Evolutionary conservation across 2,329 filamentous ascomycete species (phyloP).

Genomic region (Teratosphaeria pseudoeucalypti): DNA sequence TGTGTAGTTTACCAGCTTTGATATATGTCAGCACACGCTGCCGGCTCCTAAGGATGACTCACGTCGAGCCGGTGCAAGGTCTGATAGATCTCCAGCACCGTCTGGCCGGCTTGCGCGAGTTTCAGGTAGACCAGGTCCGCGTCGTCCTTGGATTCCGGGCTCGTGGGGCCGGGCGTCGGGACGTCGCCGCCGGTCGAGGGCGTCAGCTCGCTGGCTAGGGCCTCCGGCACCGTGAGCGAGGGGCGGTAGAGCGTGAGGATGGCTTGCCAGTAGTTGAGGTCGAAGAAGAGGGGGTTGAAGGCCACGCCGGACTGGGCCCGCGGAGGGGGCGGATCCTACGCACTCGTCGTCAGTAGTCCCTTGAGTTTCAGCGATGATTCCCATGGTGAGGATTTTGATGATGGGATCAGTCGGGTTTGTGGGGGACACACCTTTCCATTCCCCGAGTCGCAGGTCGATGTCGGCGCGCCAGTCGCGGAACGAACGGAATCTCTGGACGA

Average conservation of each 20-base stretch:
- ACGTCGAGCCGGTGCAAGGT: slow-evolving; percentile 71
- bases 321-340: slow-evolving; percentile 58
- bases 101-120: slow-evolving; percentile 88
- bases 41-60: neutral
- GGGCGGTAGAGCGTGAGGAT: slow-evolving; percentile 93
- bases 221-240: slow-evolving; percentile 65
- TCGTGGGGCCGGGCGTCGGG: slow-evolving; percentile 42
- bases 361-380: too few relatives aligned
- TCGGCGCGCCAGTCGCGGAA: slow-evolving; percentile 84
- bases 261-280: slow-evolving; percentile 96
- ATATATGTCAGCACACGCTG: neutral
- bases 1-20: neutral
- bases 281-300: slow-evolving; percentile 81
- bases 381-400: too few relatives aligned
- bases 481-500: slow-evolving; percentile 70
- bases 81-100: slow-evolving; percentile 80
- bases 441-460: slow-evolving; percentile 69
- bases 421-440: slow-evolving; percentile 56
- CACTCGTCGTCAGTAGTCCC: too few relatives aligned
- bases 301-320: slow-evolving; percentile 72
- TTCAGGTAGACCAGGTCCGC: slow-evolving; percentile 89
- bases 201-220: slow-evolving; percentile 68
- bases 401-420: too few relatives aligned
- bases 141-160: slow-evolving; percentile 61
- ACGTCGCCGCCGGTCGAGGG: slow-evolving; percentile 46